Conservation (phyloP, 140 eudicot genomes). For the Anethum foeniculum region DNA sequence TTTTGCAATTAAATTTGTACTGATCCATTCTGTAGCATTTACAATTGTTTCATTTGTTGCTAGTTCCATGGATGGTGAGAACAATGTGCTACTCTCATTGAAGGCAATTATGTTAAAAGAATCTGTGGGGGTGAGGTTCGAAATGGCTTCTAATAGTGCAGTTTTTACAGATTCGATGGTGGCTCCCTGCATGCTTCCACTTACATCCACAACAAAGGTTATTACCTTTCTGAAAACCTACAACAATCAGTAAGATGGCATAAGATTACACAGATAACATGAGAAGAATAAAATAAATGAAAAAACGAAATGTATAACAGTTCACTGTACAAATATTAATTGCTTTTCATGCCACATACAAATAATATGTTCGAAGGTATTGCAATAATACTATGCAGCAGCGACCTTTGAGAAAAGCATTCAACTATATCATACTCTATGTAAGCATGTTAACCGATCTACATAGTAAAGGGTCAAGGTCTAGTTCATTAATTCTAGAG, state of each 20-base stretch:
- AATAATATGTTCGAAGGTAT: not conserved
- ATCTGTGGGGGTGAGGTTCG: conserved; percentile 49
- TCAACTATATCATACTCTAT: not conserved
- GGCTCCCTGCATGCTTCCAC: conserved; percentile 83
- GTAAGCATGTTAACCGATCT: not conserved
- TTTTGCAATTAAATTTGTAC: conserved; percentile 37
- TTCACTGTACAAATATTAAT: not conserved
- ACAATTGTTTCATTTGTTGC: conserved; percentile 55
- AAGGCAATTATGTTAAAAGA: conserved; percentile 72
- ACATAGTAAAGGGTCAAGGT: not conserved
- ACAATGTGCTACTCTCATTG: conserved; percentile 31
- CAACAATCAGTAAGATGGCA: conserved; percentile 13
- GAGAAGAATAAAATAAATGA: not conserved
- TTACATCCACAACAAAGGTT: conserved; percentile 64
- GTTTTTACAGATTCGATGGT: conserved; percentile 59
- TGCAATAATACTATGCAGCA: not conserved
- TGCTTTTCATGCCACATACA: not conserved
- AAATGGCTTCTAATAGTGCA: conserved; percentile 47
- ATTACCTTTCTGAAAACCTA: conserved; percentile 74
- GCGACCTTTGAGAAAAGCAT: not conserved
- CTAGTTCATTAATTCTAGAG: too few species aligned
- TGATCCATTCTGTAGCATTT: conserved; percentile 65
- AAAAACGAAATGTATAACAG: not conserved
- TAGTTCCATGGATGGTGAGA: conserved; percentile 58
- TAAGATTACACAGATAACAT: not conserved